A percentile compares a stretch with the other conserved stretches of the same genome.
Conservation (phyloP, 371 early-diverging fungal genomes). For the Circinella minor region DNA sequence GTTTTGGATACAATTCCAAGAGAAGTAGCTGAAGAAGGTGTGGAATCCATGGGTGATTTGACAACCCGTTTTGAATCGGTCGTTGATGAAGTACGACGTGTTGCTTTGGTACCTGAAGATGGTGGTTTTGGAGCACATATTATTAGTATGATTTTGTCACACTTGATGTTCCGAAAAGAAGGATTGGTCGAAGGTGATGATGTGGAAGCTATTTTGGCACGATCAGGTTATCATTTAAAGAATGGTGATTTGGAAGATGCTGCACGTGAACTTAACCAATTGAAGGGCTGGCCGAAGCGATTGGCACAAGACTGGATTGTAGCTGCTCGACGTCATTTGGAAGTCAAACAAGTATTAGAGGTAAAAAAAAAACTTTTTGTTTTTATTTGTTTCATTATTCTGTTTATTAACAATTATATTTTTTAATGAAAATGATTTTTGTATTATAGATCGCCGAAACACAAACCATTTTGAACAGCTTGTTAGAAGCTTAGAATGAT, state of each 20-base stretch:
- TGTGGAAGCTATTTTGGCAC: constrained; percentile 82
- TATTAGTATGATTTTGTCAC: constrained; percentile 71
- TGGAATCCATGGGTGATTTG: constrained; percentile 71
- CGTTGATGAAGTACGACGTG: constrained; percentile 68
- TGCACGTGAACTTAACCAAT: constrained; percentile 88
- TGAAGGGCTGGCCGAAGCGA: constrained; percentile 89
- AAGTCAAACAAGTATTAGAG: constrained; percentile 85
- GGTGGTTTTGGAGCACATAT: constrained; percentile 84
- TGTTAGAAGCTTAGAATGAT: constrained; percentile 24
- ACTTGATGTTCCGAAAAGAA: constrained; percentile 77
- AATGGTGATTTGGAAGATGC: constrained; percentile 83
- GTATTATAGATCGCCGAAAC: constrained; percentile 27
- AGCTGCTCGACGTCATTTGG: constrained; percentile 78
- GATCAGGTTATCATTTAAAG: constrained; percentile 73
- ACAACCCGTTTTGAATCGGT: constrained; percentile 73
- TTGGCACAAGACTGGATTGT: constrained; percentile 88
- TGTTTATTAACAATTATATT: neutral
- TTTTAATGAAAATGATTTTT: neutral
- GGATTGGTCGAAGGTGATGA: constrained; percentile 86
- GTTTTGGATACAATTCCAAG: constrained; percentile 66
- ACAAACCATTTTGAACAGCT: constrained; percentile 24
- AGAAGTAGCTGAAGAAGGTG: constrained; percentile 59
- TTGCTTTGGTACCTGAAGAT: constrained; percentile 85
- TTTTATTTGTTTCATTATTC: neutral
- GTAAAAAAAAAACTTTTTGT: constrained; percentile 20